These are phyloP conservation scores for Venturia carpophila DNA, from an alignment of 2,329 filamentous ascomycete species.

Conservation along the genomic window DNA sequence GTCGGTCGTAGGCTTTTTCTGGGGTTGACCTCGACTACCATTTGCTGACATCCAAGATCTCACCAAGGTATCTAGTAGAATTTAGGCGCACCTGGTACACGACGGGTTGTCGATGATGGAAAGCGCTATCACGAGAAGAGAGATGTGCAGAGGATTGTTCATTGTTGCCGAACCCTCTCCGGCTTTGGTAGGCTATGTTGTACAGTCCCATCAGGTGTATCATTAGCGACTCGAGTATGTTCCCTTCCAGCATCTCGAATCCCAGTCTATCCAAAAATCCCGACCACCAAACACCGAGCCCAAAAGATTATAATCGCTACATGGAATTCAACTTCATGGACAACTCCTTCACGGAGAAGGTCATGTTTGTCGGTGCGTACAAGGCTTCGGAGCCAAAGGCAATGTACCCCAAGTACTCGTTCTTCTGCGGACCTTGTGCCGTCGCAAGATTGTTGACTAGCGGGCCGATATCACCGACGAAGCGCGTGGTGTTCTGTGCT, in stretches of 20 bases:
- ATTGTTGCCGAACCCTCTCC: background rate
- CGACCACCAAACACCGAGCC: background rate
- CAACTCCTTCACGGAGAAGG: conserved; percentile 38
- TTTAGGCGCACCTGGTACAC: too few relatives aligned
- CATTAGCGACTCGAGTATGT: background rate
- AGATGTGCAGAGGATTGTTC: background rate
- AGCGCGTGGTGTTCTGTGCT: conserved; percentile 30
- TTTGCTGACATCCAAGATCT: too few relatives aligned
- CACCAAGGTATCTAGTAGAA: too few relatives aligned
- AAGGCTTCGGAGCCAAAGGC: conserved; percentile 47
- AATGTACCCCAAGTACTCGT: conserved; percentile 46
- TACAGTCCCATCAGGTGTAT: conserved; percentile 1
- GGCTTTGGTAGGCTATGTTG: background rate
- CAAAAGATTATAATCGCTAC: background rate
- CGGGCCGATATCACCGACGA: conserved; percentile 41
- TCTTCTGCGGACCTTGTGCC: conserved; percentile 33
- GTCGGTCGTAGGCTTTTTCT: too few relatives aligned
- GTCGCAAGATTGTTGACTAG: conserved; percentile 38
- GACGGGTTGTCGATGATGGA: too few relatives aligned
- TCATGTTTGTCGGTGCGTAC: conserved; percentile 38
- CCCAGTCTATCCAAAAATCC: background rate
- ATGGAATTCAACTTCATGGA: conserved; percentile 26
- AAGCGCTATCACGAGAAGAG: background rate
- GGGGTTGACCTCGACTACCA: too few relatives aligned
- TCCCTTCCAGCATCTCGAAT: background rate